phyloP scores from a whole-genome alignment of 75 land plant genomes.

The Selaginella tamariscina region DNA sequence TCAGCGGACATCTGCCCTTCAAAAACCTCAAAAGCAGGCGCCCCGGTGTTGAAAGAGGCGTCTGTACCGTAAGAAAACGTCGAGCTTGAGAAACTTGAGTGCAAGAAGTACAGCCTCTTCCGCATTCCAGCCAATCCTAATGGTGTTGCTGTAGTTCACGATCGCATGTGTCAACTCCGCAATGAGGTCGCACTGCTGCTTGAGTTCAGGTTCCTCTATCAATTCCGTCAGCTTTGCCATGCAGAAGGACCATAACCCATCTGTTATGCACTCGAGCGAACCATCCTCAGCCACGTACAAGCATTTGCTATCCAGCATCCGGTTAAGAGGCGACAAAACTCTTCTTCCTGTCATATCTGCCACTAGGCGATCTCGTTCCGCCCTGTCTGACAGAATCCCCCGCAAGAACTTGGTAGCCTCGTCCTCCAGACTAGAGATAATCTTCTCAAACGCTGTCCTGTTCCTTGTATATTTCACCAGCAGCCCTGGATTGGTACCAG shows the following conservation, averaged over 20 bases:
- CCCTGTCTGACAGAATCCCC: neutral
- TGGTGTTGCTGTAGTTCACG: neutral
- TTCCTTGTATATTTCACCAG: neutral
- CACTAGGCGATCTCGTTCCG: neutral
- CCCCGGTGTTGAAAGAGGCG: neutral
- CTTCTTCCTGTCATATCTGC: neutral
- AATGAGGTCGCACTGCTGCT: neutral
- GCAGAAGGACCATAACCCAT: neutral
- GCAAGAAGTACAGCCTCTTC: neutral
- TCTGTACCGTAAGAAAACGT: neutral
- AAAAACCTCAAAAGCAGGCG: neutral
- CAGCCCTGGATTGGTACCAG: neutral
- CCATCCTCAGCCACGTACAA: neutral
- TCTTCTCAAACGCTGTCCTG: neutral
- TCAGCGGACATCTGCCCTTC: neutral
- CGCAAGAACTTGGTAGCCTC: neutral
- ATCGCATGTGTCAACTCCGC: neutral
- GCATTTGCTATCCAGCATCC: neutral
- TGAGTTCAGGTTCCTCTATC: neutral
- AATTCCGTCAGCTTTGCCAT: neutral
- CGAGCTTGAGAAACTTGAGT: neutral
- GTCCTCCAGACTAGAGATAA: neutral
- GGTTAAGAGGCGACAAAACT: neutral
- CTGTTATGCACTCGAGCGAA: neutral
- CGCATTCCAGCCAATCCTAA: neutral